Percentiles rank a stretch among this genome's conserved stretches.
phyloP scores from a whole-genome alignment of 495 filamentous ascomycete genomes.

The Rusavskia elegans region DNA sequence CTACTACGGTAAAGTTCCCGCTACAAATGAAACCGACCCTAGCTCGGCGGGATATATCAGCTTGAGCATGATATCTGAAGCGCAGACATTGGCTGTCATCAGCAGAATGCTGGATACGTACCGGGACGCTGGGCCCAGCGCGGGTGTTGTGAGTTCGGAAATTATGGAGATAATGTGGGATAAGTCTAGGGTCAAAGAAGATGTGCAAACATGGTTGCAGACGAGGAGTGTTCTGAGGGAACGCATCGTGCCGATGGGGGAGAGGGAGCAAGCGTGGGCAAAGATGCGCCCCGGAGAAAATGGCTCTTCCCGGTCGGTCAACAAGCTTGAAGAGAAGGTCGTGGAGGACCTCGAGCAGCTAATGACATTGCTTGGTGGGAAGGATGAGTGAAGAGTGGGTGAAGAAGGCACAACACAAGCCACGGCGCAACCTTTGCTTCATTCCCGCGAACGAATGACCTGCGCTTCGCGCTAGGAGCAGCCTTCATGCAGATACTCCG shows the following conservation, averaged over 20 bases:
- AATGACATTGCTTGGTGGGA: background rate
- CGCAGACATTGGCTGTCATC: conserved; percentile 60
- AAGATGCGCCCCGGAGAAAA: conserved; percentile 28
- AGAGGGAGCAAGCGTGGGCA: conserved; percentile 51
- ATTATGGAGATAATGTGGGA: conserved; percentile 64
- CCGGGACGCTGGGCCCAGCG: conserved; percentile 40
- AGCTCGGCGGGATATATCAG: conserved; percentile 36
- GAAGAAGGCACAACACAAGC: too few species aligned
- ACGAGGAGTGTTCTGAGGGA: conserved; percentile 44
- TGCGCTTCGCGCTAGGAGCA: too few species aligned
- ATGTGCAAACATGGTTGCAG: conserved; percentile 59
- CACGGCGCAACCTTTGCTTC: too few species aligned
- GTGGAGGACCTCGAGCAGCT: conserved; percentile 38
- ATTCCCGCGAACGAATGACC: too few species aligned
- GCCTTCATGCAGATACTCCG: too few species aligned
- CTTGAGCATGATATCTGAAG: conserved; percentile 55
- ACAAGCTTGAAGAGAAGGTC: conserved; percentile 55
- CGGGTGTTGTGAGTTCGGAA: conserved; percentile 39
- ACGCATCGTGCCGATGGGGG: conserved; percentile 52
- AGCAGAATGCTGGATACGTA: conserved; percentile 45
- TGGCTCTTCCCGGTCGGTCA: conserved; percentile 28
- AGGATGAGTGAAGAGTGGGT: background rate
- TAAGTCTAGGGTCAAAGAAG: conserved; percentile 48
- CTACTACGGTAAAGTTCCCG: conserved; percentile 23
- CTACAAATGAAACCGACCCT: conserved; percentile 1